Percentiles rank a stretch among this genome's conserved stretches.
Evolutionary conservation across 768 basidiomycete species (phyloP).

Genomic region (Amyloporia xantha): DNA sequence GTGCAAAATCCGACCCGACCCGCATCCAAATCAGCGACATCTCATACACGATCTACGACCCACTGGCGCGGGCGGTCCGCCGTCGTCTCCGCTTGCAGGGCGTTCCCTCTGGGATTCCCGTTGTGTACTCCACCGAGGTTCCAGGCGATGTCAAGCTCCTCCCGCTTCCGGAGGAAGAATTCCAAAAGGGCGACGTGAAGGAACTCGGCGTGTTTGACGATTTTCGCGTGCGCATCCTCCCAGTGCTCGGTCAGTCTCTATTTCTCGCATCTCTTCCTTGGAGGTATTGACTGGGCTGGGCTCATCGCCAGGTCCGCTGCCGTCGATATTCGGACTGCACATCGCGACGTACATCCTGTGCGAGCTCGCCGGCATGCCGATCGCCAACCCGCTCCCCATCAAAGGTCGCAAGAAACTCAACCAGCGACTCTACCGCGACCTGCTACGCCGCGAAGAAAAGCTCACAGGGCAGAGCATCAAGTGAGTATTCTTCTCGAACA

Average conservation of each 20-base stretch:
- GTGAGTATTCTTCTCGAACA: constrained; percentile 30
- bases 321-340: constrained; percentile 86
- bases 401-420: constrained; percentile 84
- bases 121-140: constrained; percentile 94
- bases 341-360: constrained; percentile 86
- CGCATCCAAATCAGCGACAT: constrained; percentile 95
- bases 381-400: constrained; percentile 76
- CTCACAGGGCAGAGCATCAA: constrained; percentile 50
- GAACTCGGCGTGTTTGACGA: constrained; percentile 89
- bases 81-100: constrained; percentile 60
- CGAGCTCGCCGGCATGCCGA: constrained; percentile 78
- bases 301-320: constrained; percentile 57
- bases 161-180: constrained; percentile 89
- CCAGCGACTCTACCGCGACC: constrained; percentile 67
- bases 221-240: constrained; percentile 89
- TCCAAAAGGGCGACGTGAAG: constrained; percentile 80
- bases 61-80: constrained; percentile 87
- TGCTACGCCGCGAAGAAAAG: constrained; percentile 70
- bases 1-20: constrained; percentile 92
- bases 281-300: too few species aligned
- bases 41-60: constrained; percentile 88
- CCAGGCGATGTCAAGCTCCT: constrained; percentile 83
- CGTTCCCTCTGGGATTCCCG: constrained; percentile 66
- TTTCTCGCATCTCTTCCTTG: neutral
- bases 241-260: constrained; percentile 67